These are phyloP conservation scores for Nigrospora sphaerica DNA, from an alignment of 2,329 filamentous ascomycete species.

Conservation along the genomic window DNA sequence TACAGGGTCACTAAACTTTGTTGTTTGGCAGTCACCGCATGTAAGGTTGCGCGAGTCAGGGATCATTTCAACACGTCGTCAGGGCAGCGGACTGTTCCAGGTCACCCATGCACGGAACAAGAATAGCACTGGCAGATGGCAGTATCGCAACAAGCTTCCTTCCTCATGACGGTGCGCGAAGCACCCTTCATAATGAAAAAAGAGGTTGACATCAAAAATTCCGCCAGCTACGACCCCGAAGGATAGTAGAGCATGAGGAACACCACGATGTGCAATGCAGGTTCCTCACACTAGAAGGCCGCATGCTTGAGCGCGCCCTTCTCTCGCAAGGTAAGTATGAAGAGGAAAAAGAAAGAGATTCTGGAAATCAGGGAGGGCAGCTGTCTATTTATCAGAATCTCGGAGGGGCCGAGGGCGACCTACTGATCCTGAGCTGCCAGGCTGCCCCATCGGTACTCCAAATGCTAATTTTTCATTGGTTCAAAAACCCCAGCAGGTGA, in stretches of 20 bases:
- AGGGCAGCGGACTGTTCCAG: too few relatives aligned
- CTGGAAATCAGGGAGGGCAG: not conserved
- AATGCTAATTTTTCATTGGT: too few relatives aligned
- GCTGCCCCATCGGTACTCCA: too few relatives aligned
- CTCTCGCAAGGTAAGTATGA: conserved; percentile 40
- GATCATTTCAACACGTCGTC: too few relatives aligned
- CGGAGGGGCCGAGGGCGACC: too few relatives aligned
- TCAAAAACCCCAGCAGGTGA: too few relatives aligned
- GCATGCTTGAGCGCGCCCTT: conserved; percentile 31
- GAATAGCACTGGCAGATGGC: too few relatives aligned
- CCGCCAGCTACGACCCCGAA: conserved; percentile 38
- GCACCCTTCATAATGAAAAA: conserved; percentile 6
- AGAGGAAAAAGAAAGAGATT: conserved; percentile 23
- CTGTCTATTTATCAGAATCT: not conserved
- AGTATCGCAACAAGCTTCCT: not conserved
- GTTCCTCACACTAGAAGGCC: conserved; percentile 29
- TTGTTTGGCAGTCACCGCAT: too few relatives aligned
- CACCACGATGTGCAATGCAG: conserved; percentile 44
- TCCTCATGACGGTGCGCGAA: conserved; percentile 6
- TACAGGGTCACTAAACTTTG: too few relatives aligned
- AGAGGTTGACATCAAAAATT: conserved; percentile 33
- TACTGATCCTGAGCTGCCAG: too few relatives aligned
- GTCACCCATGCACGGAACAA: too few relatives aligned
- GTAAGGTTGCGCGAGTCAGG: too few relatives aligned
- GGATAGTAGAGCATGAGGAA: conserved; percentile 36